Evolutionary conservation across 129 eudicot genomes (phyloP), one percentile per base, ranked within the genome.

Genomic region (Centrapalus pauciflorus): DNA sequence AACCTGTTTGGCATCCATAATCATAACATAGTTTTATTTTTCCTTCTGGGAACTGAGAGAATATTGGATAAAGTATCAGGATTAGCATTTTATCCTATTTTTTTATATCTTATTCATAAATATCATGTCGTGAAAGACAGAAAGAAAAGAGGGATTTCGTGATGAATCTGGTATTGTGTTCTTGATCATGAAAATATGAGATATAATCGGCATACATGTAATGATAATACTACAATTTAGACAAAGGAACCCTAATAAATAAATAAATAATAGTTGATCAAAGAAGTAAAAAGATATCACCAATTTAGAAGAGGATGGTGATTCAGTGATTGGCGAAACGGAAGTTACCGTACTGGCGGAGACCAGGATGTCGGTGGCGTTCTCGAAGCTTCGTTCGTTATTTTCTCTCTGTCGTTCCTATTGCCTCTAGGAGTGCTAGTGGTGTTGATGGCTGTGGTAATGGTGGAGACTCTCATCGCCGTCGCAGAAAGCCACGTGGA

Each of bases 281-380:
- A 27, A 65, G 17, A 9, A 27, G 37, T 24, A 17, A 27, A 28
- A 27, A 4, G 51, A 54, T 43, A 13, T 55, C 29, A 73, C 64
- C 33, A 43, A 72, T 61, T 62, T 61, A 24, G 60, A 43, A 49
- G 69, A 29, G 13, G 76, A 61, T 10, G n/a, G 79, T 49, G 21
- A n/a, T n/a, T n/a, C n/a, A n/a, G n/a, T n/a, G 82, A 66, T 0
- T 70, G 76, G 23, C 88, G 80, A 85, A 76, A 0, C 82, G 84
- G 61, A 80, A 86, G 62, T 86, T 82, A 1, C 94, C 94, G 76
- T 86, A 77, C 76, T 83, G 86, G 5, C 94, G 88, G 63, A 86
- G 86, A 1, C 94, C 94, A 67, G 94, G 86, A 3, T 89, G 83
- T 37, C 94, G 89, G 78, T 86, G 94, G 50, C 88, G 83, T 72